A percentile compares a stretch with the other conserved stretches of the same genome.
These are phyloP conservation scores for Fusarium hainanense DNA, from an alignment of 2,329 filamentous ascomycete genomes.

Conservation along the genomic window DNA sequence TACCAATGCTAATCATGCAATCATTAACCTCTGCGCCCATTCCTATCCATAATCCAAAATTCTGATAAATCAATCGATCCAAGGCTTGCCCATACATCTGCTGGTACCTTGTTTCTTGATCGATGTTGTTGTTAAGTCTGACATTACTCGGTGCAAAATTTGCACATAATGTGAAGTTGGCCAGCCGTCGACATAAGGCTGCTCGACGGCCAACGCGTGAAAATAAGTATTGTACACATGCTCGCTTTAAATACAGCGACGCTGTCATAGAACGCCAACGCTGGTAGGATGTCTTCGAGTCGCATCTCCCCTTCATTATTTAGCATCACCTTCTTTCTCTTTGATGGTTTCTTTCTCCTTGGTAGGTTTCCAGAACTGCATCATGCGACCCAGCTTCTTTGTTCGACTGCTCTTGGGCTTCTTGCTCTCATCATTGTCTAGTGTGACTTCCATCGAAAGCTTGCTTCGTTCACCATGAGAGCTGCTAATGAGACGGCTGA, in stretches of 20 bases:
- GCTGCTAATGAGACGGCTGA: constrained; percentile 80
- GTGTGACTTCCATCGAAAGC: constrained; percentile 73
- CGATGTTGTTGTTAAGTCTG: constrained; percentile 13
- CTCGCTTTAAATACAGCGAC: constrained; percentile 52
- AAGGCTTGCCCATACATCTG: constrained; percentile 22
- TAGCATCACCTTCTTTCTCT: constrained; percentile 52
- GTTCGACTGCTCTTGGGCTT: constrained; percentile 71
- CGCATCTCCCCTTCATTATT: constrained; percentile 30
- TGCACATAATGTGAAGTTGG: constrained; percentile 12
- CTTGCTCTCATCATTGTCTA: constrained; percentile 65
- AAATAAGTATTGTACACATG: constrained; percentile 53
- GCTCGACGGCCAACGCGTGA: constrained; percentile 35
- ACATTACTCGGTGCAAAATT: background rate
- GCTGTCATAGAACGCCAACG: constrained; percentile 34
- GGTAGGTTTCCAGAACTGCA: constrained; percentile 81
- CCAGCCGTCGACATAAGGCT: constrained; percentile 2
- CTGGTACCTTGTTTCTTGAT: constrained; percentile 13
- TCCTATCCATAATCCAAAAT: constrained; percentile 39
- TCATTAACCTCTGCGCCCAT: constrained; percentile 50
- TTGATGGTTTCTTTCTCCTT: constrained; percentile 64
- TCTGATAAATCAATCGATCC: constrained; percentile 29
- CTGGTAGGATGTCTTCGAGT: constrained; percentile 19
- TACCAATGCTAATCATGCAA: constrained; percentile 54
- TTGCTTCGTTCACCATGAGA: constrained; percentile 81
- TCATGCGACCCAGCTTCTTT: constrained; percentile 77